Conservation (phyloP, 2,329 filamentous ascomycete genomes). For the Exophiala spinifera region DNA sequence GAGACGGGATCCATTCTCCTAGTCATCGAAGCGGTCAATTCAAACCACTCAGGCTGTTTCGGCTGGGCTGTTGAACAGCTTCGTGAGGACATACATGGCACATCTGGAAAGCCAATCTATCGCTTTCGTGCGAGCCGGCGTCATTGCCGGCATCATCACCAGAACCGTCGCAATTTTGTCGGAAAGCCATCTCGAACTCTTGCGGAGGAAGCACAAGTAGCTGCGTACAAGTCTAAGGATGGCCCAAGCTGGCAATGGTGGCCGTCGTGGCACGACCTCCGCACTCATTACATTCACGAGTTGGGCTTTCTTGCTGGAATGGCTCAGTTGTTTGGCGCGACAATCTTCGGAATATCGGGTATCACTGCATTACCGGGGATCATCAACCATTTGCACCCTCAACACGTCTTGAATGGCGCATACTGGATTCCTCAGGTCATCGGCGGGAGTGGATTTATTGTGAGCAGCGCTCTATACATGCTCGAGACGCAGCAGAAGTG, state of each 20-base stretch:
- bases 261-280: conserved; percentile 56
- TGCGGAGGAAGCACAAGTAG: neutral
- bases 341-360: conserved; percentile 63
- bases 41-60: conserved; percentile 63
- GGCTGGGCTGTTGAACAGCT: conserved; percentile 63
- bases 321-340: conserved; percentile 57
- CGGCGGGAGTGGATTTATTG: conserved; percentile 60
- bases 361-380: conserved; percentile 60
- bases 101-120: neutral
- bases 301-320: conserved; percentile 62
- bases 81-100: conserved; percentile 34
- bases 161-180: conserved; percentile 34
- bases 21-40: conserved; percentile 67
- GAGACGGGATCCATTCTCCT: conserved; percentile 62
- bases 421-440: conserved; percentile 64
- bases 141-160: conserved; percentile 24
- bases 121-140: conserved; percentile 10
- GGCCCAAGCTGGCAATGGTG: conserved; percentile 56
- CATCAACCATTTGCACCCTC: conserved; percentile 44
- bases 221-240: neutral
- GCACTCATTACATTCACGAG: conserved; percentile 59
- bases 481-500: conserved; percentile 63
- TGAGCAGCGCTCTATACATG: conserved; percentile 60
- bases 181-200: conserved; percentile 31
- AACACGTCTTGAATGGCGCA: conserved; percentile 50